Base-by-base conservation (phyloP, 2,329 filamentous ascomycete species). In the Trichoderma polysporum region DNA sequence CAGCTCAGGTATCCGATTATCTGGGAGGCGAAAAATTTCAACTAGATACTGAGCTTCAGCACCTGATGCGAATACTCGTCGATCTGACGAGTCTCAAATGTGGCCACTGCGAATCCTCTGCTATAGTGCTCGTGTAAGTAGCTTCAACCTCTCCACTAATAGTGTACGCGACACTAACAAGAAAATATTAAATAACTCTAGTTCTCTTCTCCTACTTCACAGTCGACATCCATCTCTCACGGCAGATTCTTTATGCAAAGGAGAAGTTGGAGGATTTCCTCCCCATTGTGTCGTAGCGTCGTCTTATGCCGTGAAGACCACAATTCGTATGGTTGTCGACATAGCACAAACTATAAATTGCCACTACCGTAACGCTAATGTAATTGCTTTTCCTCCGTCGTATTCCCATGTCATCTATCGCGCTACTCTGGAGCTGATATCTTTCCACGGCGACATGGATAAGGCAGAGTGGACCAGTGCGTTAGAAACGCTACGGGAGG, bases 341-440 rank as follows among this genome's bases (percentile, higher is more conserved):
- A 29, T 62, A 27, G 58, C 64, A 4, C 33, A 29, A 29, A 56
- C 56, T 13, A 53, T 66, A 31, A 66, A 66, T 9, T 31, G 50
- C 22, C 53, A 50, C n/a, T 50, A 41, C 19, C 31, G 25, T 25
- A 31, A 59, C 29, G 13, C 39, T 25, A 59, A 52, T 31, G 35
- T 50, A 19, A 29, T 66, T 15, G 59, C 53, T 1, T 66, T 66
- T 33, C 63, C 63, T 22, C 63, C 63, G 13, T 39, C 63, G 10
- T 66, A 66, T 47, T 49, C 29, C 25, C 57, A 66, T 35, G 64
- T 62, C 37, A 39, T 66, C 15, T 62, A 56, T n/a, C 29, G 63
- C 9, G 64, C 64, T 27, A 62, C 64, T 0, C 17, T 53, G 35
- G 56, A 66, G 57, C 19, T 66, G 27, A 62, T 66, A 27, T 53